Conservation (phyloP, 768 basidiomycete genomes). For the Leucocoprinus leucothites region DNA sequence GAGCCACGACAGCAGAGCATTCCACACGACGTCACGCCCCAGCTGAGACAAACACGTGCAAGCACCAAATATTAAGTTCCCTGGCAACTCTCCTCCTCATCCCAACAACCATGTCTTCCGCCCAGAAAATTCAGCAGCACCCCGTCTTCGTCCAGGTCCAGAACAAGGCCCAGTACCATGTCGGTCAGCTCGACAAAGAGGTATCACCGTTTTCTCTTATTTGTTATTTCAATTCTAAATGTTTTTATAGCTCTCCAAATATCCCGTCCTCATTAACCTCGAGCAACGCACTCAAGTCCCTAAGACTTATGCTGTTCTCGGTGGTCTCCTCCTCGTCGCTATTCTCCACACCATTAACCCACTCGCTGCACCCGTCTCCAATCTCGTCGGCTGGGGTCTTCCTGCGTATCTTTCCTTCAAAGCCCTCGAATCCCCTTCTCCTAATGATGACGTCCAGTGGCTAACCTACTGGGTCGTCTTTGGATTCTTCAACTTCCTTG, state of each 20-base stretch:
- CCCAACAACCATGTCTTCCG: slow-evolving; percentile 59
- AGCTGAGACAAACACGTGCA: slow-evolving; percentile 60
- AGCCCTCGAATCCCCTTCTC: slow-evolving; percentile 84
- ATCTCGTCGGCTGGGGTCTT: slow-evolving; percentile 91
- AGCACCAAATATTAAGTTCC: slow-evolving; percentile 49
- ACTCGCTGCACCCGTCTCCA: slow-evolving; percentile 88
- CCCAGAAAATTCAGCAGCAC: slow-evolving; percentile 85
- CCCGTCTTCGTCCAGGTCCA: slow-evolving; percentile 82
- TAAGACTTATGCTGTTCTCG: slow-evolving; percentile 87
- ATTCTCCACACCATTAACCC: slow-evolving; percentile 85
- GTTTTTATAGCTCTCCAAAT: slow-evolving; percentile 67
- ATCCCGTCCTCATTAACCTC: slow-evolving; percentile 76
- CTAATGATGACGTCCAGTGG: slow-evolving; percentile 91
- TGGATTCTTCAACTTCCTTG: slow-evolving; percentile 90
- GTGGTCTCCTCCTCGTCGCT: slow-evolving; percentile 60
- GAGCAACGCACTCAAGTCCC: slow-evolving; percentile 92
- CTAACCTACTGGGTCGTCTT: slow-evolving; percentile 97
- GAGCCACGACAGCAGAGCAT: slow-evolving; percentile 16
- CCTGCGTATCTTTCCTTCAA: slow-evolving; percentile 95
- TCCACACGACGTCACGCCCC: slow-evolving; percentile 39
- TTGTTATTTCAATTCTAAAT: slow-evolving; percentile 2
- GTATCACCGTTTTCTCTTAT: slow-evolving; percentile 38
- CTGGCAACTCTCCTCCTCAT: slow-evolving; percentile 25
- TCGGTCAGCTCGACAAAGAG: slow-evolving; percentile 95
- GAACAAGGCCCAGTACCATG: slow-evolving; percentile 78